Percentiles rank a stretch among this genome's conserved stretches.
These are phyloP conservation scores for Pythium utonaiense DNA, from an alignment of 352 stramenopile genomes.

Conservation along the genomic window DNA sequence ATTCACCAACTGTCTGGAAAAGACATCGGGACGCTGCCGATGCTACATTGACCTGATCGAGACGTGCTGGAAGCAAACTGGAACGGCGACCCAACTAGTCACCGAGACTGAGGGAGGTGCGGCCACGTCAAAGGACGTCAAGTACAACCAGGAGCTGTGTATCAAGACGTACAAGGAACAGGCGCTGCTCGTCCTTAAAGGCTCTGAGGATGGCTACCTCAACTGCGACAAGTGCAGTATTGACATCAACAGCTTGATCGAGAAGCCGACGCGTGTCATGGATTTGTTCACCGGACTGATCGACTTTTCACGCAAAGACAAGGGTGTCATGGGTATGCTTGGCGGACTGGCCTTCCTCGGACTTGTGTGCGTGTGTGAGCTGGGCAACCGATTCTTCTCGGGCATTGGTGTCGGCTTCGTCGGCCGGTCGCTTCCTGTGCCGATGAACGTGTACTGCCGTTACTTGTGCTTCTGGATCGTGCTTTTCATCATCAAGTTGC, in stretches of 20 bases:
- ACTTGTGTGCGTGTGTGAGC: slow-evolving; percentile 56
- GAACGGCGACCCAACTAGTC: slow-evolving; percentile 19
- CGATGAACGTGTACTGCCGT: slow-evolving; percentile 60
- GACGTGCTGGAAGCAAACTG: slow-evolving; percentile 56
- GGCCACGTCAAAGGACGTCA: slow-evolving; percentile 14
- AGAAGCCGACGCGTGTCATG: slow-evolving; percentile 54
- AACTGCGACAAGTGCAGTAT: slow-evolving; percentile 79
- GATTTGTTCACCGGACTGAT: slow-evolving; percentile 54
- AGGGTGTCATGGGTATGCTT: slow-evolving; percentile 57
- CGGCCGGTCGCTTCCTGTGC: slow-evolving; percentile 69
- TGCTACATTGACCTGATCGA: slow-evolving; percentile 75
- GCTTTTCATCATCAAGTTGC: slow-evolving; percentile 70
- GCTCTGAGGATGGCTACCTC: slow-evolving; percentile 44
- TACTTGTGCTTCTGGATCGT: slow-evolving; percentile 85
- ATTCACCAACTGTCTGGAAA: slow-evolving; percentile 69
- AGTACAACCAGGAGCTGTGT: slow-evolving; percentile 67
- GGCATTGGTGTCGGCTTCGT: slow-evolving; percentile 71
- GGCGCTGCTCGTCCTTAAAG: slow-evolving; percentile 53
- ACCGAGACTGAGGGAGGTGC: not conserved
- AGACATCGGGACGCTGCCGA: slow-evolving; percentile 48
- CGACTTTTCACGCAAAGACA: slow-evolving; percentile 46
- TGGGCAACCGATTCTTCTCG: slow-evolving; percentile 71
- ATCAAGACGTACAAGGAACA: slow-evolving; percentile 44
- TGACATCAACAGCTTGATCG: slow-evolving; percentile 60
- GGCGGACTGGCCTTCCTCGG: slow-evolving; percentile 42